Percentiles rank a stretch among this genome's conserved stretches.
phyloP scores from a whole-genome alignment of 208 protist species.

The Trypanosoma scelopori region DNA sequence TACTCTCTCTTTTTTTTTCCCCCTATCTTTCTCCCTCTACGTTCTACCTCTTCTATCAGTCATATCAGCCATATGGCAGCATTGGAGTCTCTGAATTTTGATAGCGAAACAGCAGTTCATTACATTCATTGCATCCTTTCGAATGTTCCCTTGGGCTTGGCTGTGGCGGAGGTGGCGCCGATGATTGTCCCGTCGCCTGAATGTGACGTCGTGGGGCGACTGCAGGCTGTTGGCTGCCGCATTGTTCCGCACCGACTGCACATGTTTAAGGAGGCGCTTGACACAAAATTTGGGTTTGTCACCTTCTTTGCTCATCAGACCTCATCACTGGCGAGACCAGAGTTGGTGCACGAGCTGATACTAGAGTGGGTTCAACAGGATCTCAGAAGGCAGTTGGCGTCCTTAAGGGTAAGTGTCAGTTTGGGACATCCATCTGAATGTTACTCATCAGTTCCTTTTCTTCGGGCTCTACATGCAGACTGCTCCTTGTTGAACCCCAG shows the following conservation, averaged over 20 bases:
- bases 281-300: slow-evolving; percentile 74
- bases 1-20: slow-evolving; percentile 24
- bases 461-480: slow-evolving; percentile 35
- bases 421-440: slow-evolving; percentile 70
- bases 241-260: slow-evolving; percentile 75
- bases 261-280: slow-evolving; percentile 77
- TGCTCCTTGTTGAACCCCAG: slow-evolving; percentile 52
- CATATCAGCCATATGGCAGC: slow-evolving; percentile 6
- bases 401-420: slow-evolving; percentile 31
- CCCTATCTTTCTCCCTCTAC: slow-evolving; percentile 15
- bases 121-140: slow-evolving; percentile 71
- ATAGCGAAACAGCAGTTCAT: slow-evolving; percentile 34
- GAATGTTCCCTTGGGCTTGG: slow-evolving; percentile 46
- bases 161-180: slow-evolving; percentile 39
- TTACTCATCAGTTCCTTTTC: slow-evolving; percentile 53
- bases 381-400: slow-evolving; percentile 40
- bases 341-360: slow-evolving; percentile 39
- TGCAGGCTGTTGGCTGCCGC: slow-evolving; percentile 32
- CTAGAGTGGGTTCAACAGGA: slow-evolving; percentile 51
- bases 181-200: slow-evolving; percentile 41
- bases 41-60: background rate
- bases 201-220: slow-evolving; percentile 35
- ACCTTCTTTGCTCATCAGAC: slow-evolving; percentile 55
- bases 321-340: background rate
- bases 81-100: slow-evolving; percentile 27